Conservation (phyloP, 768 basidiomycete species). For the Lentinula raphanica region DNA sequence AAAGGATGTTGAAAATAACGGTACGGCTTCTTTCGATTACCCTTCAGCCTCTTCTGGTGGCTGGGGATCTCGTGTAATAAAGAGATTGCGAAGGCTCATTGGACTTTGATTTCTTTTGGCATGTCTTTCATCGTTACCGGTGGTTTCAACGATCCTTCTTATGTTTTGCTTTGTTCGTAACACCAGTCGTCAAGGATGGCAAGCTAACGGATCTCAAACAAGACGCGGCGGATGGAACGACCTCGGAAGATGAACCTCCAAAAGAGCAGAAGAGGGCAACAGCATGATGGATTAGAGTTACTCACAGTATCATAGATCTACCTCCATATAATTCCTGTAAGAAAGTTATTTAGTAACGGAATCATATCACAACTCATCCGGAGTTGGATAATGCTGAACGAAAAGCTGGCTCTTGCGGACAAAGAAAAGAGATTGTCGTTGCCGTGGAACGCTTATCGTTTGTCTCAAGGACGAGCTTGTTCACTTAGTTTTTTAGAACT, state of each 20-base stretch:
- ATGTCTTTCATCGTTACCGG: slow-evolving; percentile 35
- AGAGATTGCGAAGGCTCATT: slow-evolving; percentile 63
- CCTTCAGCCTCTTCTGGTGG: slow-evolving; percentile 51
- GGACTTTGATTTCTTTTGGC: slow-evolving; percentile 62
- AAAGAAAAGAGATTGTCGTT: background rate
- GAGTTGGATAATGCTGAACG: slow-evolving; percentile 7
- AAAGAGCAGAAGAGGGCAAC: slow-evolving; percentile 48
- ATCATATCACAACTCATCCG: slow-evolving; percentile 6
- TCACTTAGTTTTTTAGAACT: background rate
- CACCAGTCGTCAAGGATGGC: slow-evolving; percentile 2
- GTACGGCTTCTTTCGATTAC: slow-evolving; percentile 70
- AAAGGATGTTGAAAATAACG: slow-evolving; percentile 45
- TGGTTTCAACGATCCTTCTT: background rate
- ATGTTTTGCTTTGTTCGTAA: background rate
- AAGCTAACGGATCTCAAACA: slow-evolving; percentile 6
- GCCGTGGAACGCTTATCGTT: background rate
- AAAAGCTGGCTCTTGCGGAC: background rate
- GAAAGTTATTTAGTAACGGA: background rate
- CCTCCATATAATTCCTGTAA: slow-evolving; percentile 8
- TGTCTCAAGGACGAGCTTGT: background rate
- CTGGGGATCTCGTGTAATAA: slow-evolving; percentile 68
- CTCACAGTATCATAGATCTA: slow-evolving; percentile 11
- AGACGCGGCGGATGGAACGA: slow-evolving; percentile 23
- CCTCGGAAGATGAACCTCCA: slow-evolving; percentile 36
- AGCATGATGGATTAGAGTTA: slow-evolving; percentile 24